A percentile compares a stretch with the other conserved stretches of the same genome.
These are phyloP conservation scores for Metschnikowia continentalis DNA, from an alignment of 805 yeast species.

Conservation along the genomic window DNA sequence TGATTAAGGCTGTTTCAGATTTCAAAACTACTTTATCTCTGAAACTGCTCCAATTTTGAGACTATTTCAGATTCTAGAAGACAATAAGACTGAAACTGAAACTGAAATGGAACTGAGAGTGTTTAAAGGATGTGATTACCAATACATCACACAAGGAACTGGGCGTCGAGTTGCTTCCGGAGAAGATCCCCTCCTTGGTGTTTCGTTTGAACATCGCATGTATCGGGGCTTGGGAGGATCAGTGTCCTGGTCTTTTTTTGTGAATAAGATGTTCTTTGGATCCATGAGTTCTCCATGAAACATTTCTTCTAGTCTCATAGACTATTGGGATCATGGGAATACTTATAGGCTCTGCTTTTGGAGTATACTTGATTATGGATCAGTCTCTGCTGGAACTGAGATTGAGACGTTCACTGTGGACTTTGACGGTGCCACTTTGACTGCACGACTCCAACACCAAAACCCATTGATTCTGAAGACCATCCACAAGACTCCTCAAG, in stretches of 20 bases:
- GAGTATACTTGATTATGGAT: not conserved
- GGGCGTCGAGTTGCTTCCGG: constrained; percentile 42
- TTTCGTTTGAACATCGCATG: constrained; percentile 39
- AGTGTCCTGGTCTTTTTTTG: constrained; percentile 62
- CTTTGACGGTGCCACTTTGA: too few relatives aligned
- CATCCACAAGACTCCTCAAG: too few relatives aligned
- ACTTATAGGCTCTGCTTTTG: not conserved
- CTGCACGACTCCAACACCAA: too few relatives aligned
- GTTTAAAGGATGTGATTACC: constrained; percentile 54
- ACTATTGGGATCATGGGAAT: not conserved
- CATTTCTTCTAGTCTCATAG: constrained; percentile 29
- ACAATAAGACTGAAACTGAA: too few relatives aligned
- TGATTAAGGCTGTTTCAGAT: too few relatives aligned
- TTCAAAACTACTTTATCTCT: too few relatives aligned
- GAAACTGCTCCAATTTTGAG: too few relatives aligned
- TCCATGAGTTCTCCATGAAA: constrained; percentile 64
- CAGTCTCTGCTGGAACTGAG: not conserved
- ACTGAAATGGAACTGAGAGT: too few relatives aligned
- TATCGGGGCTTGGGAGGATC: constrained; percentile 74
- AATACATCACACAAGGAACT: constrained; percentile 52
- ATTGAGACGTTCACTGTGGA: too few relatives aligned
- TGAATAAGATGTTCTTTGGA: constrained; percentile 69
- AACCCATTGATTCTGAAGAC: too few relatives aligned
- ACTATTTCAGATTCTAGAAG: too few relatives aligned
- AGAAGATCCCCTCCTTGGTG: constrained; percentile 26